A percentile compares a stretch with the other conserved stretches of the same genome.
Evolutionary conservation across 345 rosid species (phyloP).

Genomic region (Sisymbrium irio): DNA sequence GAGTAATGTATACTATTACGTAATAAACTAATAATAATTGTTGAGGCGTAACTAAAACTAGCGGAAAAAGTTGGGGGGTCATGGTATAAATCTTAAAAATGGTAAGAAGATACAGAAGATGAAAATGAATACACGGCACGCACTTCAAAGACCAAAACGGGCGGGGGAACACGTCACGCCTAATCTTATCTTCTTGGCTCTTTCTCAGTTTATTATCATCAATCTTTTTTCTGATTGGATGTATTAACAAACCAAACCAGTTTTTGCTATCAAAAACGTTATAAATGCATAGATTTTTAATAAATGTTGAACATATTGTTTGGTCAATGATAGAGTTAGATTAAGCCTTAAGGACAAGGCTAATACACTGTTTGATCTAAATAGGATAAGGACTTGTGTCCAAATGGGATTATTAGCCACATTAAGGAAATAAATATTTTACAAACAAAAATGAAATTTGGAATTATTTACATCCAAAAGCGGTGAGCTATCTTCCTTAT

Average conservation of each 20-base stretch:
- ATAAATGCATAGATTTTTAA: neutral
- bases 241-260: neutral
- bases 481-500: constrained; percentile 22
- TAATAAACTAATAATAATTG: neutral
- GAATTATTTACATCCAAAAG: neutral
- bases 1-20: neutral
- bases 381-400: neutral
- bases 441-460: neutral
- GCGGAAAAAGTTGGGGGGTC: neutral
- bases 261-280: neutral
- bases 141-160: constrained; percentile 29
- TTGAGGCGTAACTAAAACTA: neutral
- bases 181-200: constrained; percentile 23
- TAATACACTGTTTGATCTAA: neutral
- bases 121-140: constrained; percentile 29
- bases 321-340: neutral
- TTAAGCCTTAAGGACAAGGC: neutral
- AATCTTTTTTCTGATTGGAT: neutral
- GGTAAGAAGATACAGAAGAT: neutral
- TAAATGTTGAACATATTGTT: neutral
- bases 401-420: neutral
- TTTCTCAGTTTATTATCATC: neutral
- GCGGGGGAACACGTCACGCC: constrained; percentile 30
- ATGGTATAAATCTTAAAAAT: neutral
- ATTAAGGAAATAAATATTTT: constrained; percentile 1